Percentiles rank a stretch among this genome's conserved stretches.
Evolutionary conservation across 345 rosid species (phyloP).

Genomic region (Arabis hirsuta): DNA sequence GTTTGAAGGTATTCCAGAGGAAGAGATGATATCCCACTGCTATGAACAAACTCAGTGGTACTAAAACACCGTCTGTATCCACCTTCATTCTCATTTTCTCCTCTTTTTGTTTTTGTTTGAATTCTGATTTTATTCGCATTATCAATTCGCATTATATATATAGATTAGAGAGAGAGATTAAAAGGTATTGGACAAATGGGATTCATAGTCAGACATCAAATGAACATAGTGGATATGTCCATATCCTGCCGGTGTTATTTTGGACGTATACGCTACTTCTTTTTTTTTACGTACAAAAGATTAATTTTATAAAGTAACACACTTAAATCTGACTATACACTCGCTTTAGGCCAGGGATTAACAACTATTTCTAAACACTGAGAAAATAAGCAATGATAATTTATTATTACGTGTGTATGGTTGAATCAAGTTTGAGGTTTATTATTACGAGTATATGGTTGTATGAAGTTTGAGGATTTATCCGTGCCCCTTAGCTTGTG

Average conservation of each 20-base stretch:
- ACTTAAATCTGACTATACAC: constrained; percentile 22
- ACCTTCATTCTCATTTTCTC: constrained; percentile 28
- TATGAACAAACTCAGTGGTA: constrained; percentile 40
- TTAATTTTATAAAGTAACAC: neutral
- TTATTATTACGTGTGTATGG: too few species aligned
- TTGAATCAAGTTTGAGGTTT: too few species aligned
- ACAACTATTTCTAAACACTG: neutral
- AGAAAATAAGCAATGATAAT: too few species aligned
- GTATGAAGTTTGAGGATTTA: too few species aligned
- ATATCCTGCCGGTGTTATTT: constrained; percentile 22
- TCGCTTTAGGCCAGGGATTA: constrained; percentile 5
- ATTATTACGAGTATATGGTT: too few species aligned
- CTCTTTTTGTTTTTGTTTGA: neutral
- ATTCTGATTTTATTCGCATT: constrained; percentile 8
- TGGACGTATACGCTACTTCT: constrained; percentile 36
- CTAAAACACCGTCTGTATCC: constrained; percentile 38
- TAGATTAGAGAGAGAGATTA: constrained; percentile 17
- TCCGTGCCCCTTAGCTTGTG: too few species aligned
- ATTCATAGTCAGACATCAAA: constrained; percentile 46
- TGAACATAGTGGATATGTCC: constrained; percentile 35
- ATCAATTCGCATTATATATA: too few species aligned
- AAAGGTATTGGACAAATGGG: constrained; percentile 38
- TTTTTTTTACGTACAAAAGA: neutral
- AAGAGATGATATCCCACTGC: constrained; percentile 43
- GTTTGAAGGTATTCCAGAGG: constrained; percentile 40